Percentiles rank a stretch among this genome's conserved stretches.
Conservation (phyloP, 2,329 filamentous ascomycete genomes). For the Cercospora brassicicola region DNA sequence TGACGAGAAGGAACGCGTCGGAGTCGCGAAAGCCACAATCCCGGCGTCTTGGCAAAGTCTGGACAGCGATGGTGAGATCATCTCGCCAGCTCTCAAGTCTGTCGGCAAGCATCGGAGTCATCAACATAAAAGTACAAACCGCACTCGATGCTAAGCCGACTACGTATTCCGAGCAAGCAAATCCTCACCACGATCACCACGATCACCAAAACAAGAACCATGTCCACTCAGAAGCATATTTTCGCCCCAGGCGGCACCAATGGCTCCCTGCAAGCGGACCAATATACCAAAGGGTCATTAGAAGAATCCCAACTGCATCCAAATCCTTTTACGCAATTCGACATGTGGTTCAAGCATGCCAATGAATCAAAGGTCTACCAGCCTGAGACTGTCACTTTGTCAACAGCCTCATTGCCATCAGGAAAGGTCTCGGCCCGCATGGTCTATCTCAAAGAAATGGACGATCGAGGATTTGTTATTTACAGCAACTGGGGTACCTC, state of each 20-base stretch:
- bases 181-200: neutral
- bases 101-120: slow-evolving; percentile 10
- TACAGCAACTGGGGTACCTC: slow-evolving; percentile 91
- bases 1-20: neutral
- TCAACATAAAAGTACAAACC: neutral
- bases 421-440: slow-evolving; percentile 81
- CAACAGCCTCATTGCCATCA: slow-evolving; percentile 78
- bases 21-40: neutral
- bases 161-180: neutral
- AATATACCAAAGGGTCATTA: slow-evolving; percentile 70
- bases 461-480: slow-evolving; percentile 78
- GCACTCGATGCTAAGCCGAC: slow-evolving; percentile 4
- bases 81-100: slow-evolving; percentile 4
- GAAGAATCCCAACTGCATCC: slow-evolving; percentile 59
- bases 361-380: slow-evolving; percentile 63
- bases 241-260: slow-evolving; percentile 65
- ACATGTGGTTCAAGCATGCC: slow-evolving; percentile 81
- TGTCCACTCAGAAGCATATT: slow-evolving; percentile 44
- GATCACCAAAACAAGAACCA: slow-evolving; percentile 9
- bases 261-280: slow-evolving; percentile 65
- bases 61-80: slow-evolving; percentile 10
- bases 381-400: slow-evolving; percentile 84
- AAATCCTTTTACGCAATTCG: slow-evolving; percentile 79
- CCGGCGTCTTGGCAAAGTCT: neutral
- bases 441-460: slow-evolving; percentile 95